A percentile compares a stretch with the other conserved stretches of the same genome.
phyloP scores from a whole-genome alignment of 2,329 filamentous ascomycete genomes.

The Zasmidium cellare region DNA sequence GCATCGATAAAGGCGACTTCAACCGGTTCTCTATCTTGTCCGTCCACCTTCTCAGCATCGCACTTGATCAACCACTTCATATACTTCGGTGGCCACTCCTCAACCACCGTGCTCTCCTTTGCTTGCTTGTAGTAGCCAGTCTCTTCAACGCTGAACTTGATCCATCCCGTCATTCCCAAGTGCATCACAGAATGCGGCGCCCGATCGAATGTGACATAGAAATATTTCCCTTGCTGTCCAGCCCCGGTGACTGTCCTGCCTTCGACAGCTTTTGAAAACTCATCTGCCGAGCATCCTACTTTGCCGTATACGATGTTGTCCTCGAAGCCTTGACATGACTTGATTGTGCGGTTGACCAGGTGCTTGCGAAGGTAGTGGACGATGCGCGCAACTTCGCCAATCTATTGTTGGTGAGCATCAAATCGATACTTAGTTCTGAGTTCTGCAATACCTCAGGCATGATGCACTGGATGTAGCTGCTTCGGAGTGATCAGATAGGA shows the following conservation, averaged over 20 bases:
- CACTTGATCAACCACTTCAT: constrained; percentile 81
- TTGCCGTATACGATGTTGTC: constrained; percentile 90
- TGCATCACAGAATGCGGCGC: constrained; percentile 74
- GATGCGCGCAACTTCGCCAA: constrained; percentile 70
- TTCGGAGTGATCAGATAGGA: not conserved
- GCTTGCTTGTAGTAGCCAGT: constrained; percentile 76
- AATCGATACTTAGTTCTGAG: not conserved
- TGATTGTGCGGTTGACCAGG: constrained; percentile 80
- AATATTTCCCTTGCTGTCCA: constrained; percentile 93
- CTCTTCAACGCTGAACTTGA: constrained; percentile 78
- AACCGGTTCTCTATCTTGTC: constrained; percentile 47
- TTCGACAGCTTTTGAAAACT: constrained; percentile 70
- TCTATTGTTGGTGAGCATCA: constrained; percentile 33
- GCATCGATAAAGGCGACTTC: constrained; percentile 80
- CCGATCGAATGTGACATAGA: constrained; percentile 79
- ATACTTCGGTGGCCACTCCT: constrained; percentile 80
- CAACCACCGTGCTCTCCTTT: constrained; percentile 51
- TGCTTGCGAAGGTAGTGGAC: constrained; percentile 81
- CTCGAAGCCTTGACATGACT: constrained; percentile 68
- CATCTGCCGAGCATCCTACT: constrained; percentile 73
- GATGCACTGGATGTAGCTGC: not conserved
- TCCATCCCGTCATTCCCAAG: constrained; percentile 67
- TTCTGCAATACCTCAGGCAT: constrained; percentile 22
- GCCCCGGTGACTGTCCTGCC: constrained; percentile 72
- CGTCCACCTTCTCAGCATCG: constrained; percentile 27